Evolutionary conservation across 2,329 filamentous ascomycete species (phyloP).

Genomic region (Cordyceps pruinosa): DNA sequence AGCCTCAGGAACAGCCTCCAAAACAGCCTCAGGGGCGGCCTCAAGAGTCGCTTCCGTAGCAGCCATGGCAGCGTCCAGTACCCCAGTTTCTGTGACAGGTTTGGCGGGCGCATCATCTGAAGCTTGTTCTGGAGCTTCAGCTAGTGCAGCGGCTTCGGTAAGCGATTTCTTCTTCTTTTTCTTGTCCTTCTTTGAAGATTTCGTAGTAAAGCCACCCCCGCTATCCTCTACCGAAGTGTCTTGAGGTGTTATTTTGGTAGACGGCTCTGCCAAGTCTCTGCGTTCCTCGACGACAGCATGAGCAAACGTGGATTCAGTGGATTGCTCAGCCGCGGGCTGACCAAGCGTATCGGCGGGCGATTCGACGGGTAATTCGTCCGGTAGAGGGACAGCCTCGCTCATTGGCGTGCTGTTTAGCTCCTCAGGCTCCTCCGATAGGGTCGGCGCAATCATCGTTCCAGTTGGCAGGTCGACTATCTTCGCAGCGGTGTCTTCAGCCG

Average conservation of each 20-base stretch:
- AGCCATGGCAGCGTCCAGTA: not conserved
- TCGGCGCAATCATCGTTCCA: not conserved
- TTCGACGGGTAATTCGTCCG: not conserved
- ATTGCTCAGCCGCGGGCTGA: not conserved
- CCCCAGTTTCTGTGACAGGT: not conserved
- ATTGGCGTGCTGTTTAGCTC: slow-evolving; percentile 1
- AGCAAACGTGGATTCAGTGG: not conserved
- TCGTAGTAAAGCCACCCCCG: not conserved
- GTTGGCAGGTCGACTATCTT: not conserved
- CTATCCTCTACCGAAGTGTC: not conserved
- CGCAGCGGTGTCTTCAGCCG: not conserved
- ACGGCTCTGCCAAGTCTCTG: not conserved
- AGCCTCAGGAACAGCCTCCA: not conserved
- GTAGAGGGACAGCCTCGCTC: slow-evolving; percentile 2
- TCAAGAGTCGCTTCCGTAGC: not conserved
- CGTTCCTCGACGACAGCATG: slow-evolving; percentile 5
- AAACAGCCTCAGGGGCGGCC: not conserved
- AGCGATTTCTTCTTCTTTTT: slow-evolving; percentile 13
- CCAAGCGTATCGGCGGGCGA: no score
- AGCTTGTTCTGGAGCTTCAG: not conserved
- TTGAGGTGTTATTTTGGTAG: slow-evolving; percentile 18
- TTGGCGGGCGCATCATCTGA: not conserved
- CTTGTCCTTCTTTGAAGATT: slow-evolving; percentile 17
- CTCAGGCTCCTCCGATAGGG: not conserved
- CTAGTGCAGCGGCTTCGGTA: not conserved